Conservation (phyloP, 768 basidiomycete genomes). For the Podaxis carcinomalis region DNA sequence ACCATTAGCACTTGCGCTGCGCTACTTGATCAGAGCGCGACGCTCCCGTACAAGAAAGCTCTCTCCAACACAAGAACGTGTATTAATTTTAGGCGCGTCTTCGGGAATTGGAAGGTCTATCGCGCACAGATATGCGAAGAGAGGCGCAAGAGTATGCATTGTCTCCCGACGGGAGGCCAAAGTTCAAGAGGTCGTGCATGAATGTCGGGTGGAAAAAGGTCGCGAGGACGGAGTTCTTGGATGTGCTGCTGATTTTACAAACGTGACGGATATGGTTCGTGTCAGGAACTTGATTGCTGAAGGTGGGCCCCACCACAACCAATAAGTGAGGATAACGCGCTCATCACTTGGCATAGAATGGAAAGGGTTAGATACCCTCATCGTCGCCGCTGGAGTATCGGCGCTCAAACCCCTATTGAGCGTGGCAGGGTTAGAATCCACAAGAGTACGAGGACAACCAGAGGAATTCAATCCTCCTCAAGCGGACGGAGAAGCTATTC, state of each 20-base stretch:
- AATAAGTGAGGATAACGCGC: background rate
- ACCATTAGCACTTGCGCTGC: conserved; percentile 20
- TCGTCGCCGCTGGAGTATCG: conserved; percentile 82
- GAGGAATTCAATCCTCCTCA: conserved; percentile 27
- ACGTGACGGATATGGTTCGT: conserved; percentile 61
- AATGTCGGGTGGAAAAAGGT: conserved; percentile 38
- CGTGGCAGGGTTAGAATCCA: conserved; percentile 52
- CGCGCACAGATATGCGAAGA: conserved; percentile 62
- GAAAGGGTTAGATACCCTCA: conserved; percentile 77
- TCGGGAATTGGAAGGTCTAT: conserved; percentile 77
- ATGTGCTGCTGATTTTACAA: conserved; percentile 59
- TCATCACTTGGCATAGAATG: conserved; percentile 48
- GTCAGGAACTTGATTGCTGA: conserved; percentile 48
- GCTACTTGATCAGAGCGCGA: conserved; percentile 15
- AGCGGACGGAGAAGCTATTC: conserved; percentile 51
- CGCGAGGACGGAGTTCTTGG: conserved; percentile 38
- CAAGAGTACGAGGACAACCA: background rate
- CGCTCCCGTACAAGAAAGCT: conserved; percentile 32
- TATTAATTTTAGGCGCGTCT: conserved; percentile 79
- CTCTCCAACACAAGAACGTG: conserved; percentile 52
- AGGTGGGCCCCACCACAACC: conserved; percentile 36
- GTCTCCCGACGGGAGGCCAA: conserved; percentile 60
- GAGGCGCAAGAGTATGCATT: conserved; percentile 75
- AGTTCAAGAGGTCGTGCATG: conserved; percentile 54
- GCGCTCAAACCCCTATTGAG: conserved; percentile 73